These are phyloP conservation scores for Candida mesenterica DNA, from an alignment of 1,139 yeast species.

Conservation along the genomic window DNA sequence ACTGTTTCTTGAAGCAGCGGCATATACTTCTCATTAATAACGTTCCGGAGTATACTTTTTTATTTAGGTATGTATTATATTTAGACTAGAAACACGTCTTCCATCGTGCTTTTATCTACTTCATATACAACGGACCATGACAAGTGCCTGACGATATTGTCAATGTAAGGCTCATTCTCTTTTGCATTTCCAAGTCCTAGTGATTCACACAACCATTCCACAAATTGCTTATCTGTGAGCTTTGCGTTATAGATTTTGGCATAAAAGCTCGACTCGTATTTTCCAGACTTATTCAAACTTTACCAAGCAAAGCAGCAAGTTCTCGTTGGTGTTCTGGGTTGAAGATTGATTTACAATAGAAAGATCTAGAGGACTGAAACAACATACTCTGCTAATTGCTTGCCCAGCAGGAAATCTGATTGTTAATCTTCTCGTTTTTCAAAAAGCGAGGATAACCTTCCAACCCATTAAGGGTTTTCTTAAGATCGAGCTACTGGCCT, in stretches of 20 bases:
- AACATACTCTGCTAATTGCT: too few relatives aligned
- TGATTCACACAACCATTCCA: constrained; percentile 19
- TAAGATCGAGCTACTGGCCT: too few relatives aligned
- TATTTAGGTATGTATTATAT: constrained; percentile 1
- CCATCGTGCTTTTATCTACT: constrained; percentile 3
- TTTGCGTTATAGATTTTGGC: constrained; percentile 27
- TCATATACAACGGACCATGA: constrained; percentile 2
- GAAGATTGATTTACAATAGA: constrained; percentile 26
- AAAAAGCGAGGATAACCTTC: too few relatives aligned
- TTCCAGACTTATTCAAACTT: too few relatives aligned
- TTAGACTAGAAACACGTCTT: constrained; percentile 7
- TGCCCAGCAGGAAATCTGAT: too few relatives aligned
- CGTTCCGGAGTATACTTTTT: background rate
- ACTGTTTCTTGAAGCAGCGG: constrained; percentile 3
- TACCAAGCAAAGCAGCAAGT: constrained; percentile 25
- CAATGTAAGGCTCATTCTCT: background rate
- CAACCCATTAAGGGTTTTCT: too few relatives aligned
- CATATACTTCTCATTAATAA: too few relatives aligned
- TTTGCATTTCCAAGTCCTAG: constrained; percentile 1
- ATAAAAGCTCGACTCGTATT: constrained; percentile 30
- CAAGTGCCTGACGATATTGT: background rate
- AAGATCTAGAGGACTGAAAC: constrained; percentile 37
- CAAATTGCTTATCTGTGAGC: constrained; percentile 15
- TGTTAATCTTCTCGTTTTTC: too few relatives aligned
- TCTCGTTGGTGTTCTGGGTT: constrained; percentile 22